Evolutionary conservation across 192 early-diverging fungal species (phyloP), one percentile per base, ranked within the genome.

Genomic region (Obelidium mucronatum): DNA sequence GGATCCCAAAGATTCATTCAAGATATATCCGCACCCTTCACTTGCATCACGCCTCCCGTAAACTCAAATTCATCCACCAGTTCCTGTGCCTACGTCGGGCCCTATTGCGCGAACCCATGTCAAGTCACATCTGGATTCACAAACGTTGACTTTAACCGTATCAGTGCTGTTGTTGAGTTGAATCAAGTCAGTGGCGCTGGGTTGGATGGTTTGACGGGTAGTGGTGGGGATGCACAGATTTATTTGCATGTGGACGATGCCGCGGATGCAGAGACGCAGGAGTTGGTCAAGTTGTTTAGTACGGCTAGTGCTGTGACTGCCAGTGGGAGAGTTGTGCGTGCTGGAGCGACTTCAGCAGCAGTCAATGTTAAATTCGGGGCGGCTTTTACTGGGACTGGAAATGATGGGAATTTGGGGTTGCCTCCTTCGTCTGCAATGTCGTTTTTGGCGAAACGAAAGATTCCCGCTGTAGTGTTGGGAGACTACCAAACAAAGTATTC

Each of bases 1-100:
- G 94, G 94, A n/a, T 95, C 94, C 2, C 87, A 92, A 74, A 80
- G 93, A 39, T 95, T 95, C 79, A 92, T 94, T 2, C 59, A 92
- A 39, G 93, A 94, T 74, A 88, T 95, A 33, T 75, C 74, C 5
- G 73, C 62, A 3, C 81, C 83, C 3, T 86, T 91, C 64, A 53
- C 70, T 34, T 95, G 94, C 78, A 17, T 62, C 36, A 28, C 60
- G 59, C 5, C 19, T 31, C 56, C 70, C 5, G 39, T 34, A 39
- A 44, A 40, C 44, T 13, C 33, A 1, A 73, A 79, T 6, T 86
- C 83, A 56, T 66, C 75, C 1, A 60, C 83, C 13, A 56, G 65
- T 6, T 55, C 80, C 11, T 82, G 81, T 54, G 68, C 79, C 17
- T 79, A 74, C 19, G 22, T 33, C 2, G 77, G 78, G 30, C 76